These are phyloP conservation scores for Chaetomium sp. DNA, from an alignment of 2,329 filamentous ascomycete species.

Conservation along the genomic window DNA sequence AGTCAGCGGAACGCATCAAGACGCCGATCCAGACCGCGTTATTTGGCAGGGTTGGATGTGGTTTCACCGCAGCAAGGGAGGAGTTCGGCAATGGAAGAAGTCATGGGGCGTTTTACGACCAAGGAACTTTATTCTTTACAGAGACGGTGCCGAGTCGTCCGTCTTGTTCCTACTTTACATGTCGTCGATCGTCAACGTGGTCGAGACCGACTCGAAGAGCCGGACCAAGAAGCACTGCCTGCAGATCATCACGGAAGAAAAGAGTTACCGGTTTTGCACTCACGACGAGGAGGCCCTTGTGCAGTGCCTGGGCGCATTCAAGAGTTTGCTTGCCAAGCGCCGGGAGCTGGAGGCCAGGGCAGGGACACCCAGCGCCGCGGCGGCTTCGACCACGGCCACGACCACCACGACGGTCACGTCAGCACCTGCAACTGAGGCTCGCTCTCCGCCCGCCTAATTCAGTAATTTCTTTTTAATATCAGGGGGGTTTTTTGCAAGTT, in stretches of 20 bases:
- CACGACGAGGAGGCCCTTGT: conserved; percentile 79
- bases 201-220: conserved; percentile 87
- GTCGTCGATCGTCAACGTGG: conserved; percentile 78
- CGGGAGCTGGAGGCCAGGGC: conserved; percentile 61
- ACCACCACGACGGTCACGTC: conserved; percentile 17
- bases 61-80: conserved; percentile 78
- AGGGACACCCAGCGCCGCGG: conserved; percentile 37
- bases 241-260: conserved; percentile 92
- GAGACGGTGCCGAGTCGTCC: conserved; percentile 87
- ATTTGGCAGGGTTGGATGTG: conserved; percentile 91
- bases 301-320: conserved; percentile 85
- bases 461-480: conserved; percentile 24
- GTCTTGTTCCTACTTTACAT: conserved; percentile 81
- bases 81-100: conserved; percentile 90
- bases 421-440: conserved; percentile 14
- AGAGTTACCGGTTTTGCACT: conserved; percentile 75
- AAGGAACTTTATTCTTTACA: conserved; percentile 85
- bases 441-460: conserved; percentile 13
- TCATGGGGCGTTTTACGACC: conserved; percentile 90
- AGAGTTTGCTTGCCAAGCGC: conserved; percentile 76
- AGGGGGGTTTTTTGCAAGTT: conserved; percentile 5
- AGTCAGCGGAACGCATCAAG: conserved; percentile 57
- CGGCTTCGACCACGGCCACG: conserved; percentile 1
- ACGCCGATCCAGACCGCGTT: conserved; percentile 80
- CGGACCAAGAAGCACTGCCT: conserved; percentile 84